Evolutionary conservation across 2,329 filamentous ascomycete species (phyloP), one percentile per base, ranked within the genome.

Genomic region (Pseudofabraea citricarpa): DNA sequence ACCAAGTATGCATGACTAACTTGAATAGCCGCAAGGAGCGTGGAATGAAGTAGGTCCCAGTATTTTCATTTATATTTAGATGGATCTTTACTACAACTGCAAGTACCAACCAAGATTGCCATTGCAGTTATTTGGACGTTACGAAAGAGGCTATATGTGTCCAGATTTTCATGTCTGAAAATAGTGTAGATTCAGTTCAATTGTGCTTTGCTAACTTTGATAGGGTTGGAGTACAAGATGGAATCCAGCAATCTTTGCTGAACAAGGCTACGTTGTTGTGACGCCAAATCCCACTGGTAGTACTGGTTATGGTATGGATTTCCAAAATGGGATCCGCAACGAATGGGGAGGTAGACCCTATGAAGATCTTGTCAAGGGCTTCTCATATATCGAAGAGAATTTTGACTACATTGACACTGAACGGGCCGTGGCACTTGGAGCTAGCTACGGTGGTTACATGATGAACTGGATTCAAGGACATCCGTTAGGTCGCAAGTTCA

Each of bases 401-500:
- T 63, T 90, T 54, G 61, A 70, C 1, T 87, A 83, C 53, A 77
- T 90, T 27, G 86, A 93, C 58, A 84, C 78, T 0, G 63, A 70
- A 3, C 74, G 79, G 9, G 79, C 85, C 2, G 86, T 93, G 1
- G 86, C 84, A 1, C 67, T 89, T 0, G 87, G 87, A 5, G 87
- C 85, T 1, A 83, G 77, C 8, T 89, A 87, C 54, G 85, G 85
- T 23, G 85, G 85, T 4, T 87, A 79, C 57, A 87, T 88, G 84
- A 81, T 87, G 50, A 87, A 95, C 62, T 95, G 90, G 90, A 89
- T 95, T 55, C 89, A 95, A 65, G 90, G 90, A 6, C 85, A 93
- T 50, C 75, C 79, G 1, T 75, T 96, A 0, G 90, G 89, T 16
- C 81, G 87, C 21, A 81, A 85, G 53, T 94, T 96, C 75, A 88